These are phyloP conservation scores for Dipodascus geniculatus DNA, from an alignment of 805 yeast genomes.

Conservation along the genomic window DNA sequence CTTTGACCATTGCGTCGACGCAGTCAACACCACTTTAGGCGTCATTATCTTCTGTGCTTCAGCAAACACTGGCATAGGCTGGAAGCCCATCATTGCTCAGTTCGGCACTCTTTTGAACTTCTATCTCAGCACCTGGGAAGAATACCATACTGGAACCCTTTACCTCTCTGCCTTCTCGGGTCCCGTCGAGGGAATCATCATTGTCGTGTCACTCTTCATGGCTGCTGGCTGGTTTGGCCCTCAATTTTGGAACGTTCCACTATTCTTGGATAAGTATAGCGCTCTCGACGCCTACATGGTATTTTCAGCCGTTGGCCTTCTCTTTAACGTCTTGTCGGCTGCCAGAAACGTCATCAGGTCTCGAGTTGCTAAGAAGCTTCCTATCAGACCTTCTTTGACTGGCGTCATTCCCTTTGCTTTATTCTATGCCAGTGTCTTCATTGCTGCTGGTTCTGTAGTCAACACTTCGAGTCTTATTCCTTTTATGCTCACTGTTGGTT, in stretches of 20 bases:
- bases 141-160: constrained; percentile 76
- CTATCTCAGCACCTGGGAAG: constrained; percentile 91
- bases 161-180: constrained; percentile 76
- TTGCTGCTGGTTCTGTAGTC: not conserved
- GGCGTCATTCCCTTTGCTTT: constrained; percentile 59
- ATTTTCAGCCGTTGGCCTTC: constrained; percentile 44
- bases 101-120: constrained; percentile 41
- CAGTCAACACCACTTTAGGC: constrained; percentile 61
- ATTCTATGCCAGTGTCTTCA: constrained; percentile 34
- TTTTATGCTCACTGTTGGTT: constrained; percentile 56
- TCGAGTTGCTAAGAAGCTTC: constrained; percentile 28
- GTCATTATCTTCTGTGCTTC: constrained; percentile 59
- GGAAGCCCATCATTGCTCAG: constrained; percentile 31
- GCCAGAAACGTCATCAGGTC: constrained; percentile 47
- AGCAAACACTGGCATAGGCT: constrained; percentile 55
- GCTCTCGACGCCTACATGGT: constrained; percentile 34
- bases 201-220: constrained; percentile 42
- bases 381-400: constrained; percentile 27
- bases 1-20: constrained; percentile 74
- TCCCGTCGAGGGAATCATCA: constrained; percentile 86
- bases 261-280: constrained; percentile 7
- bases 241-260: constrained; percentile 38
- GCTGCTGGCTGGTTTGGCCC: constrained; percentile 64
- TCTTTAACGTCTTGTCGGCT: constrained; percentile 60
- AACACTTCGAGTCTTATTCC: constrained; percentile 31